A percentile compares a stretch with the other conserved stretches of the same genome.
Evolutionary conservation across 1,139 yeast species (phyloP).

Genomic region (Magnusiomyces clavatus): DNA sequence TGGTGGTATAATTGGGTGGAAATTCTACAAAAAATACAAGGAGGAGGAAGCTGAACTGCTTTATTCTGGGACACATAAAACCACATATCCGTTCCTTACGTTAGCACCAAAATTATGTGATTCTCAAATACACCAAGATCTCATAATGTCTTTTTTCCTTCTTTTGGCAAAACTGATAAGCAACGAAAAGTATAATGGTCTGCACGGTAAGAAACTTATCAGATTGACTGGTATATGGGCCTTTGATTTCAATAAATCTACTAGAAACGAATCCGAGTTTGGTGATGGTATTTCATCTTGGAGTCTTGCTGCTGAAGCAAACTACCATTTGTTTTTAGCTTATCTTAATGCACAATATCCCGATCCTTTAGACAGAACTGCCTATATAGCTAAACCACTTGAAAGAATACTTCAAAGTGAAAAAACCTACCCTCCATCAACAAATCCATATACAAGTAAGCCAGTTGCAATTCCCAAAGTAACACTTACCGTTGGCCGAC

Average conservation of each 20-base stretch:
- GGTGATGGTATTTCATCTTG: conserved; percentile 69
- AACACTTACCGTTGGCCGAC: conserved; percentile 53
- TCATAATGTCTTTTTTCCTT: conserved; percentile 81
- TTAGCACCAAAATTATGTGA: conserved; percentile 78
- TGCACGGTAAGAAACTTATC: conserved; percentile 73
- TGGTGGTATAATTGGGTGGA: conserved; percentile 80
- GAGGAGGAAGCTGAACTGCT: conserved; percentile 43
- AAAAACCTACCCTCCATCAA: conserved; percentile 30
- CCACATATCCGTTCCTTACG: conserved; percentile 52
- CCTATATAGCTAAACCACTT: conserved; percentile 14
- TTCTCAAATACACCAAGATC: conserved; percentile 82
- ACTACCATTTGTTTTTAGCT: conserved; percentile 70
- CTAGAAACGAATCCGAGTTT: conserved; percentile 36
- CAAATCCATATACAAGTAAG: conserved; percentile 32
- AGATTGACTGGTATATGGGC: conserved; percentile 90
- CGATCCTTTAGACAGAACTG: not conserved
- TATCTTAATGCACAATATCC: conserved; percentile 63
- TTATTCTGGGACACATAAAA: conserved; percentile 42
- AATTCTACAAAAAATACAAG: conserved; percentile 64
- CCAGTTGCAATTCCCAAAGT: conserved; percentile 59
- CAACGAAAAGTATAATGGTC: conserved; percentile 69
- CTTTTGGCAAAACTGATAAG: conserved; percentile 71
- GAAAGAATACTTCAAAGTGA: conserved; percentile 46
- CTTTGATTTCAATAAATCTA: conserved; percentile 41
- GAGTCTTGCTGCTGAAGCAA: conserved; percentile 68